Evolutionary conservation across 306 rosid species (phyloP), one percentile per base, ranked within the genome.

Genomic region (Trifolium subterraneum): DNA sequence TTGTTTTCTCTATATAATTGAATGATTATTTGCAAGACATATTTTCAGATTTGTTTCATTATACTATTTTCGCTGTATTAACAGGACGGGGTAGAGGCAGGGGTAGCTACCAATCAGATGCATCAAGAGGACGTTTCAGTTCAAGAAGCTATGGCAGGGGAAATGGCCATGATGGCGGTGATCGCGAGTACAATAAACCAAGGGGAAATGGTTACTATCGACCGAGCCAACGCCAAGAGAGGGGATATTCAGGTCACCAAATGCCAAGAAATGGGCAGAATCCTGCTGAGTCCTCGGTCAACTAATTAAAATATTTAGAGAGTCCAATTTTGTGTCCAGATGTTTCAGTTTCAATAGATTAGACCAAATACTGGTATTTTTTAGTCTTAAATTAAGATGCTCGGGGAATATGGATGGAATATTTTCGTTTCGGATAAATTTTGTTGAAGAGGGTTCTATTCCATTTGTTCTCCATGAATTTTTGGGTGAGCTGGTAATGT

Each of bases 71-170:
- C n/a, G 7, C 39, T 63, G 64, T 42, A 54, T 81, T 79, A 51
- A 54, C 83, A 93, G 98, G 96, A 81, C 88, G 97, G 84, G 98
- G 98, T 71, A 91, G 96, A 86, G 97, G 96, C 81, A 87, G 96
- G 78, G 87, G 90, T 15, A 64, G 78, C 83, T 90, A 89, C 78
- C 97, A 91, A 61, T 45, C 83, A 74, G 97, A 93, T 31, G 86
- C 86, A 18, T 79, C 90, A 51, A 84, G 90, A 70, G 89, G 88
- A 39, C 97, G 93, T 77, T 89, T 80, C 79, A 76, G 45, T 72
- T 75, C 92, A 48, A 89, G 87, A 78, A 70, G 56, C 79, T 86
- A 70, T 82, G 85, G 83, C 68, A 86, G 89, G 79, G 91, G 85
- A 83, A 86, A 72, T 27, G 74, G 89, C 60, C 84, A 73, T 29